phyloP scores from a whole-genome alignment of 345 rosid species.

The Noccaea bulbosa region DNA sequence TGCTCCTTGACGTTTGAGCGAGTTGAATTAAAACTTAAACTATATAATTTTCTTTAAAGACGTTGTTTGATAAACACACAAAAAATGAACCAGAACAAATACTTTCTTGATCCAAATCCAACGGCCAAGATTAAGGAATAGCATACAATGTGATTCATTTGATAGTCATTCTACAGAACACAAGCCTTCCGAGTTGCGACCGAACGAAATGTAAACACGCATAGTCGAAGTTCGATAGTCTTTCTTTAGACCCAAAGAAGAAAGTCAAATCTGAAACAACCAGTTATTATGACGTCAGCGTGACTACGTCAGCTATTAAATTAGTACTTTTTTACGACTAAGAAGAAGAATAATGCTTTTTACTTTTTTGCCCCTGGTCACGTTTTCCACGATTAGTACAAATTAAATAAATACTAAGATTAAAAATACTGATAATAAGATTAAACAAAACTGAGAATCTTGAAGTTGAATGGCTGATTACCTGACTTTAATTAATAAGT shows the following conservation, averaged over 20 bases:
- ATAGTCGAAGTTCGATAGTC: neutral
- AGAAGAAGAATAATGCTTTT: neutral
- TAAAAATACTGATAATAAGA: neutral
- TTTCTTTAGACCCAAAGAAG: neutral
- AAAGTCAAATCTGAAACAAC: neutral
- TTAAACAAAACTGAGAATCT: neutral
- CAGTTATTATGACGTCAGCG: neutral
- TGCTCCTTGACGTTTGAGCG: neutral
- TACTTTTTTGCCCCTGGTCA: conserved; percentile 11
- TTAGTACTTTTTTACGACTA: neutral
- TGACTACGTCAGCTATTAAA: conserved; percentile 1
- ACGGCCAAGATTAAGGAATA: neutral
- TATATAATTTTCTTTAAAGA: neutral
- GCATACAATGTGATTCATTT: neutral
- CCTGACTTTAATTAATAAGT: no score
- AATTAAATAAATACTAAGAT: neutral
- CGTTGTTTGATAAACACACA: no score
- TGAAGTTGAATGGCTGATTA: no score
- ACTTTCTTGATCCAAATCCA: neutral
- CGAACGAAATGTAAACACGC: conserved; percentile 16
- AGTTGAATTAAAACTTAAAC: neutral
- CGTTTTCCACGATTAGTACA: conserved; percentile 2
- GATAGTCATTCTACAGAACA: neutral
- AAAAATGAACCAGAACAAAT: neutral
- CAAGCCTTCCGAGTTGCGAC: neutral